Conservation (phyloP, 129 eudicot species). For the Kitagawia praeruptora region DNA sequence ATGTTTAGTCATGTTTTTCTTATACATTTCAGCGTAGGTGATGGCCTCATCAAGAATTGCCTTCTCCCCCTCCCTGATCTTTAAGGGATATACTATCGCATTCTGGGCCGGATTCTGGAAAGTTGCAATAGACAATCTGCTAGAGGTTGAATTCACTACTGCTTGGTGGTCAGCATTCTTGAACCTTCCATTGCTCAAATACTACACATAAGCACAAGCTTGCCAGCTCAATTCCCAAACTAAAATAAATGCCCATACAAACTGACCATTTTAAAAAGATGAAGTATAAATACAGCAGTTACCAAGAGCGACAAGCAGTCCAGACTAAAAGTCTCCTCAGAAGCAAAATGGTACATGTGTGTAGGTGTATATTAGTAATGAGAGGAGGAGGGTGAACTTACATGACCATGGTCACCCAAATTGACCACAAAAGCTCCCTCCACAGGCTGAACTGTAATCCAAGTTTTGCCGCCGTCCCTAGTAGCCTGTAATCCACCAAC, state of each 20-base stretch:
- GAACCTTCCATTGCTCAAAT: conserved; percentile 86
- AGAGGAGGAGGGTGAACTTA: conserved; percentile 27
- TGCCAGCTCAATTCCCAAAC: too few species aligned
- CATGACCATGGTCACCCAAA: conserved; percentile 90
- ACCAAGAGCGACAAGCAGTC: too few species aligned
- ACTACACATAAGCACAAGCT: conserved; percentile 22
- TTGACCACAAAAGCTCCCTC: conserved; percentile 92
- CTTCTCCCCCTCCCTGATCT: conserved; percentile 63
- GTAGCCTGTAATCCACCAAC: conserved; percentile 98
- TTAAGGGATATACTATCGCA: conserved; percentile 69
- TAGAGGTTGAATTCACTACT: conserved; percentile 70
- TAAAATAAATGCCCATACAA: too few species aligned
- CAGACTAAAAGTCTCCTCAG: too few species aligned
- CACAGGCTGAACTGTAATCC: conserved; percentile 87
- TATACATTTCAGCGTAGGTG: neutral
- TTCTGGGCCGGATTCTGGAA: conserved; percentile 84
- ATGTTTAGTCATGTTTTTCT: neutral
- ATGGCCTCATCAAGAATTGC: neutral
- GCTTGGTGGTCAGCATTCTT: conserved; percentile 96
- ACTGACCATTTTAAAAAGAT: too few species aligned
- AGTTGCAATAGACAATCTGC: conserved; percentile 72
- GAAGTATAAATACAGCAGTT: too few species aligned
- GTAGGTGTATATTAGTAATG: too few species aligned
- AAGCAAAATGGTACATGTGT: too few species aligned
- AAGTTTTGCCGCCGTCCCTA: conserved; percentile 73